Conservation (phyloP, 331 rosid genomes). For the Acacia pycnantha region DNA sequence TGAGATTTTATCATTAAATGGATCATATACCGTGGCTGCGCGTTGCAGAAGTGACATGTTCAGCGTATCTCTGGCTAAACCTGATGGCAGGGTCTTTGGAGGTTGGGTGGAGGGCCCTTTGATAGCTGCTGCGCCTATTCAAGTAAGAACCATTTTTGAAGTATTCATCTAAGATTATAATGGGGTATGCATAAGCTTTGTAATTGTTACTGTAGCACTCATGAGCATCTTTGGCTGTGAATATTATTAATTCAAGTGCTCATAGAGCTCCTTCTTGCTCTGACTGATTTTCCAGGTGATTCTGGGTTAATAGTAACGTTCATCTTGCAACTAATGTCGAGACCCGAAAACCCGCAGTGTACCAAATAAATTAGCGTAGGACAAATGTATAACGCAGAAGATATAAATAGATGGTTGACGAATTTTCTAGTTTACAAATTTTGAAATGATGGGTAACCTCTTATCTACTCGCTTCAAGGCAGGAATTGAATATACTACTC, state of each 20-base stretch:
- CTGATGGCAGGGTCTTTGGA: conserved; percentile 37
- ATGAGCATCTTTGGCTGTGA: not conserved
- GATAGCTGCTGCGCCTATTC: conserved; percentile 41
- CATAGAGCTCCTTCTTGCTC: not conserved
- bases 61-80: conserved; percentile 16
- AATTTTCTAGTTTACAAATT: not conserved
- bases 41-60: not conserved
- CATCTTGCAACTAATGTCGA: not conserved
- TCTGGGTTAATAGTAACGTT: not conserved
- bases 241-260: not conserved
- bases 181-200: not conserved
- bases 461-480: not conserved
- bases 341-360: not conserved
- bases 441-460: not conserved
- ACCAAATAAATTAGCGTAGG: not conserved
- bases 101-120: conserved; percentile 29
- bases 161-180: not conserved
- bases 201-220: not conserved
- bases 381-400: not conserved
- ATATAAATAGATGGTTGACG: not conserved
- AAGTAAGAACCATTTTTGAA: conserved; percentile 19
- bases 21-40: conserved; percentile 13
- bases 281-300: not conserved
- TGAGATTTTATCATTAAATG: conserved; percentile 31
- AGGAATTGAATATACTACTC: not conserved